phyloP scores from a whole-genome alignment of 306 rosid species.

The Hippophae gyantsensis region DNA sequence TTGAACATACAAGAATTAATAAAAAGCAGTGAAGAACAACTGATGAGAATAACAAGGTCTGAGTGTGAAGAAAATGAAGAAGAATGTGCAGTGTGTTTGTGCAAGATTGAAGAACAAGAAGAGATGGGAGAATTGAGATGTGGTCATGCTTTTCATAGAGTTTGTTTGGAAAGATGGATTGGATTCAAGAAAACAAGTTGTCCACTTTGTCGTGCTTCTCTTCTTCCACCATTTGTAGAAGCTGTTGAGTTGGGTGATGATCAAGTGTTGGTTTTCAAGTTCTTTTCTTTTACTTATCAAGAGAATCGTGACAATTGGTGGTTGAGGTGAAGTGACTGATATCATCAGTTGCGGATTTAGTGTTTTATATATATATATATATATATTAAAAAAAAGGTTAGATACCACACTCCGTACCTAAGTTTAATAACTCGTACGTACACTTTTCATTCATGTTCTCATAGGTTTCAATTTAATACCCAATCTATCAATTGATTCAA shows the following conservation, averaged over 20 bases:
- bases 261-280: conserved; percentile 19
- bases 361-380: too few species aligned
- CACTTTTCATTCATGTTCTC: too few species aligned
- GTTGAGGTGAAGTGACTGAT: conserved; percentile 23
- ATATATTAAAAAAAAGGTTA: too few species aligned
- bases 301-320: conserved; percentile 26
- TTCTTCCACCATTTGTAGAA: conserved; percentile 9
- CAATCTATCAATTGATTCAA: too few species aligned
- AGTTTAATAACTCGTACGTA: too few species aligned
- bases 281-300: conserved; percentile 4
- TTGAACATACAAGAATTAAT: too few species aligned
- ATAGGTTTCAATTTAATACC: too few species aligned
- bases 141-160: conserved; percentile 26
- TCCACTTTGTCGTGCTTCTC: conserved; percentile 38
- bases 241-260: conserved; percentile 11
- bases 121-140: conserved; percentile 39
- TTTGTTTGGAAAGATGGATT: not conserved
- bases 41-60: too few species aligned
- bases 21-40: too few species aligned
- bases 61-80: too few species aligned
- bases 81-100: conserved; percentile 37
- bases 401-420: too few species aligned
- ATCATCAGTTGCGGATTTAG: too few species aligned
- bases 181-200: conserved; percentile 19
- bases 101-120: conserved; percentile 32